These are phyloP conservation scores for Dujonia santamariae DNA, from an alignment of 1,139 yeast species.

Conservation along the genomic window DNA sequence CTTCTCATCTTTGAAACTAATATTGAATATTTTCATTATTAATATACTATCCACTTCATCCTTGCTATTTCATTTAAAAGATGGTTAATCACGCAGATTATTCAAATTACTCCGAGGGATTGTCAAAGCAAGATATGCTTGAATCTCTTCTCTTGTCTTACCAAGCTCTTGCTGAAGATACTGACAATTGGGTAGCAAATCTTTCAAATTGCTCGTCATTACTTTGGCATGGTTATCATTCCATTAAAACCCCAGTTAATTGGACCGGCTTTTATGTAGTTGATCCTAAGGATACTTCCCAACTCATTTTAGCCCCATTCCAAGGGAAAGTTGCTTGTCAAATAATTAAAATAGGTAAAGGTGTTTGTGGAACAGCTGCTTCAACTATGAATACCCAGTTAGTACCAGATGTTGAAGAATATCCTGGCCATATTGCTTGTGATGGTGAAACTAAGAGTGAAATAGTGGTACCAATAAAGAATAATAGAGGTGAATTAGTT, in stretches of 20 bases:
- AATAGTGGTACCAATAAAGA: slow-evolving; percentile 79
- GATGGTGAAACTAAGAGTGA: slow-evolving; percentile 94
- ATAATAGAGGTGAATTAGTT: slow-evolving; percentile 38
- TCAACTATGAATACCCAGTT: slow-evolving; percentile 54
- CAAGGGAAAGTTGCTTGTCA: slow-evolving; percentile 98
- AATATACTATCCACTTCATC: no score
- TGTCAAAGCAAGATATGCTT: slow-evolving; percentile 54
- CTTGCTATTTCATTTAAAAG: no score
- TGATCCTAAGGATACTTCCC: slow-evolving; percentile 30
- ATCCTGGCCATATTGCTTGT: slow-evolving; percentile 95
- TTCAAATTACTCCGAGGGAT: slow-evolving; percentile 38
- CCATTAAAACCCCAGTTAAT: slow-evolving; percentile 58
- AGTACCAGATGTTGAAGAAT: slow-evolving; percentile 71
- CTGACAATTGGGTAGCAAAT: slow-evolving; percentile 84
- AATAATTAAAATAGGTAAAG: slow-evolving; percentile 67
- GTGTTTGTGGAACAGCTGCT: slow-evolving; percentile 93
- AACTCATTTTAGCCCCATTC: slow-evolving; percentile 82
- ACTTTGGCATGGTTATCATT: slow-evolving; percentile 82
- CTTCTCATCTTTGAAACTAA: no score
- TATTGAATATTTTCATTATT: no score
- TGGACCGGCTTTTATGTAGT: slow-evolving; percentile 91
- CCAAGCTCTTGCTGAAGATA: slow-evolving; percentile 58
- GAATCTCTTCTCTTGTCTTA: slow-evolving; percentile 59
- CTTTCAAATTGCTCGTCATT: slow-evolving; percentile 82
- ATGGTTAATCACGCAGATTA: slow-evolving; percentile 58